Evolutionary conservation across 345 rosid genomes (phyloP).

Genomic region (Corchorus olitorius): DNA sequence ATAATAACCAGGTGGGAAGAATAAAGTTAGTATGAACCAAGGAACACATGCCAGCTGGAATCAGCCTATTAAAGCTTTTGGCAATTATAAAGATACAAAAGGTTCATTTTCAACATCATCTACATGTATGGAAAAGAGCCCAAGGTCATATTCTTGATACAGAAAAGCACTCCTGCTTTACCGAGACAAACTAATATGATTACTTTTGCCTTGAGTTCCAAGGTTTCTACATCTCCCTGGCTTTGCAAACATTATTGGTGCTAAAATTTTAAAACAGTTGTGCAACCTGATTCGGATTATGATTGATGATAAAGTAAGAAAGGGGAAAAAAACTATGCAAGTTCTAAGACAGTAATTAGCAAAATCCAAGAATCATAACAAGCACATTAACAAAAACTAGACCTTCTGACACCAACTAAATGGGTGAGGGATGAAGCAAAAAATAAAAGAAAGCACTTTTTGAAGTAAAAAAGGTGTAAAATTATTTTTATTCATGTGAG

Average conservation of each 20-base stretch:
- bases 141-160: not conserved
- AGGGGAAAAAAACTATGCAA: not conserved
- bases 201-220: slow-evolving; percentile 1
- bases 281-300: slow-evolving; percentile 17
- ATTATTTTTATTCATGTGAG: not conserved
- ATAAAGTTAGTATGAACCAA: not conserved
- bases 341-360: not conserved
- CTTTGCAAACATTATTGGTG: not conserved
- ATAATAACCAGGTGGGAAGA: not conserved
- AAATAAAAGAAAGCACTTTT: no score
- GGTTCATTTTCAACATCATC: not conserved
- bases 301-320: not conserved
- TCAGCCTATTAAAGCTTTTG: not conserved
- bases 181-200: not conserved
- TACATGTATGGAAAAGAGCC: not conserved
- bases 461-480: no score
- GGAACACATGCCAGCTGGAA: slow-evolving; percentile 2
- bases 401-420: not conserved
- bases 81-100: slow-evolving; percentile 1
- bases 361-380: not conserved
- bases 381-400: not conserved
- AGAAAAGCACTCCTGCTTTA: not conserved
- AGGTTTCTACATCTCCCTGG: not conserved
- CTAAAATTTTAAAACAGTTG: slow-evolving; percentile 12
- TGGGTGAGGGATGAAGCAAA: not conserved